These are phyloP conservation scores for Mortierella sp. DNA, from an alignment of 371 early-diverging fungal species.

Conservation along the genomic window DNA sequence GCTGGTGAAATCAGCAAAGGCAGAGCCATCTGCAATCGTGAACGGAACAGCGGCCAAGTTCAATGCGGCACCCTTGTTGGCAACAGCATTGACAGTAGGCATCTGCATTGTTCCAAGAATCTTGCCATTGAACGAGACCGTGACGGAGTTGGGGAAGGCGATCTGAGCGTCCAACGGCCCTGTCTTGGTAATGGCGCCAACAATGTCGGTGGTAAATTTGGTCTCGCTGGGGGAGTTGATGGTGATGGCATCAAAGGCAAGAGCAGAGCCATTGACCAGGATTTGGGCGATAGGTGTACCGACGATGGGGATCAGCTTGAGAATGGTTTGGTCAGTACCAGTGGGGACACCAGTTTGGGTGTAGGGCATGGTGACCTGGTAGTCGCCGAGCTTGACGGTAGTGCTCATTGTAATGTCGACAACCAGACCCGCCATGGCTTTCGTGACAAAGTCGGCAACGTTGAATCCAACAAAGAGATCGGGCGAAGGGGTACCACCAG, in stretches of 20 bases:
- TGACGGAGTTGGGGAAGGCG: conserved; percentile 66
- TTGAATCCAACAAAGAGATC: conserved; percentile 63
- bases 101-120: conserved; percentile 65
- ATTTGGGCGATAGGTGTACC: conserved; percentile 69
- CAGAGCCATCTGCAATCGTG: conserved; percentile 60
- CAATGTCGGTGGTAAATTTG: conserved; percentile 63
- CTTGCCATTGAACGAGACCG: conserved; percentile 65
- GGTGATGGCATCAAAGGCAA: conserved; percentile 62
- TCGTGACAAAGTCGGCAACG: conserved; percentile 61
- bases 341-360: conserved; percentile 64
- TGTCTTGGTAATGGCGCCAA: conserved; percentile 68
- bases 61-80: conserved; percentile 66
- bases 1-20: conserved; percentile 66
- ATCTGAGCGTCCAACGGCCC: conserved; percentile 74
- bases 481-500: conserved; percentile 56
- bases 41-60: conserved; percentile 61
- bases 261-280: conserved; percentile 62
- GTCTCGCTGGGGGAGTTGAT: conserved; percentile 61
- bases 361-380: conserved; percentile 61
- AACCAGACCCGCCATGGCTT: conserved; percentile 65
- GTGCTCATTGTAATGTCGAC: conserved; percentile 66
- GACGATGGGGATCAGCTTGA: conserved; percentile 66
- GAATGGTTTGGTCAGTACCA: conserved; percentile 61
- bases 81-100: conserved; percentile 58
- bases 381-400: conserved; percentile 66